These are phyloP conservation scores for Solanum hybrid DNA, from an alignment of 305 asterid genomes.

Conservation along the genomic window DNA sequence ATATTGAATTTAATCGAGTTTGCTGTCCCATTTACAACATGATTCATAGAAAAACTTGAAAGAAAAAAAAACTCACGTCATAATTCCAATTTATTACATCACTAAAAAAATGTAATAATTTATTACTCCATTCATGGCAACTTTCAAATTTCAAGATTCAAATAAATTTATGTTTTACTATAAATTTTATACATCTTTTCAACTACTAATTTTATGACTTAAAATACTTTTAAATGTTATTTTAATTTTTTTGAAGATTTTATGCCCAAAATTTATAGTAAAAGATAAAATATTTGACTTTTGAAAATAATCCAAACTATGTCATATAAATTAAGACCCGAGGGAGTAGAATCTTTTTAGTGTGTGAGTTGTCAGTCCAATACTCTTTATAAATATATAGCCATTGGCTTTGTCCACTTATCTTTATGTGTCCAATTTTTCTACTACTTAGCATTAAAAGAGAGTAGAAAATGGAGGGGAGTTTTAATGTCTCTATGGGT, in stretches of 20 bases:
- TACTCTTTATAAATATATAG: background rate
- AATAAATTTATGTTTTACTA: background rate
- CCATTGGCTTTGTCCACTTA: background rate
- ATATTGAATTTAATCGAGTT: background rate
- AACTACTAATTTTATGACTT: background rate
- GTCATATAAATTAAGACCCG: background rate
- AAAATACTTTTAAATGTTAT: background rate
- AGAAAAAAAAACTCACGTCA: background rate
- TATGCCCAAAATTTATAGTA: background rate
- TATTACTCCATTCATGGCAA: background rate
- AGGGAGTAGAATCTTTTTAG: background rate
- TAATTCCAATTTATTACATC: background rate
- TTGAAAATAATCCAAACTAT: background rate
- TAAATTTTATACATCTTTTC: background rate
- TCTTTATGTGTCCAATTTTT: background rate
- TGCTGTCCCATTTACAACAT: background rate
- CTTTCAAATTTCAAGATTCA: background rate
- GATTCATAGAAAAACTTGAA: background rate
- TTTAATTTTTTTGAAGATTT: background rate
- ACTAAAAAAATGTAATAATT: background rate
- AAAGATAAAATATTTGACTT: background rate
- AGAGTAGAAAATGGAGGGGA: slow-evolving; percentile 2
- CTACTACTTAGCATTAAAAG: background rate
- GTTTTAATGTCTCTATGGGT: background rate
- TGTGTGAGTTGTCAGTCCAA: background rate